These are phyloP conservation scores for Capsella rubella DNA, from an alignment of 441 rosid species.

Conservation along the genomic window DNA sequence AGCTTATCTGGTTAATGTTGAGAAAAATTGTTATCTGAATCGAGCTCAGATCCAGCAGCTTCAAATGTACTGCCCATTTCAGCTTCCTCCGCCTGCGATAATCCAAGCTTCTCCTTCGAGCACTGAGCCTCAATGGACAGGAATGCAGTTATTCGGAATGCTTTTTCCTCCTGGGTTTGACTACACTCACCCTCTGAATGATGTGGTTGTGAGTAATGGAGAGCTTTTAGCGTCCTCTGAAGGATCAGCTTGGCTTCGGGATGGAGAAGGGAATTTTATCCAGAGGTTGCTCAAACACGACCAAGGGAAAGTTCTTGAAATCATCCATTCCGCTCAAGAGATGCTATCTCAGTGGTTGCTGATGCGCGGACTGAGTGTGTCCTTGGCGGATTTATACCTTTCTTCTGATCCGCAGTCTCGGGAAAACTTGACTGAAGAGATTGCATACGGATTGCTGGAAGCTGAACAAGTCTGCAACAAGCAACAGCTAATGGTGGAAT, in stretches of 20 bases:
- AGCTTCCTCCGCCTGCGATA: conserved; percentile 58
- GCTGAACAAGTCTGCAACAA: conserved; percentile 68
- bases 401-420: conserved; percentile 59
- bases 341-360: conserved; percentile 92
- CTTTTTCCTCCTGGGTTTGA: conserved; percentile 77
- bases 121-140: conserved; percentile 72
- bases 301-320: conserved; percentile 61
- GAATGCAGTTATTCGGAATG: conserved; percentile 86
- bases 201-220: conserved; percentile 67
- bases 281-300: conserved; percentile 66
- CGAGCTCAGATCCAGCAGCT: conserved; percentile 81
- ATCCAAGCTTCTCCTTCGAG: conserved; percentile 54
- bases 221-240: conserved; percentile 71
- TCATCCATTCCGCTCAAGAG: conserved; percentile 75
- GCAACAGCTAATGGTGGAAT: conserved; percentile 78
- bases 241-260: conserved; percentile 85
- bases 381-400: conserved; percentile 79
- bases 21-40: conserved; percentile 58
- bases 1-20: conserved; percentile 68
- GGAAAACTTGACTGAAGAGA: conserved; percentile 73
- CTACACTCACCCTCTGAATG: conserved; percentile 54
- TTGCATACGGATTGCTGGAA: conserved; percentile 71
- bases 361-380: conserved; percentile 85
- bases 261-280: conserved; percentile 73
- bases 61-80: conserved; percentile 69